Percentiles rank a stretch among this genome's conserved stretches.
Evolutionary conservation across 148 eudicot genomes (phyloP).

Genomic region (Cornus controversa): DNA sequence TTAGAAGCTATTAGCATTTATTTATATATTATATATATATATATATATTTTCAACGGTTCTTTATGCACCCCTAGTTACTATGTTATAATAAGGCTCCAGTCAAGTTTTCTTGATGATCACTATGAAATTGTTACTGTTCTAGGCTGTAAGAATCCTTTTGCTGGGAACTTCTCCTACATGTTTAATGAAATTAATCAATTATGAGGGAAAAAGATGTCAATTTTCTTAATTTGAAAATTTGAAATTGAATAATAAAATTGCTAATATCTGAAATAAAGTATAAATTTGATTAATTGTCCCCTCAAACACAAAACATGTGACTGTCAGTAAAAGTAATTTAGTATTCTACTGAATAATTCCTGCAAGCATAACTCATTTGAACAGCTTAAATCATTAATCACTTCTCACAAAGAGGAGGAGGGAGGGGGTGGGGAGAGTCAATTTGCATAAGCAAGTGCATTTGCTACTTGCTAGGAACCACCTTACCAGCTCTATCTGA

Average conservation of each 20-base stretch:
- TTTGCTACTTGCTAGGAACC: background rate
- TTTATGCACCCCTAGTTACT: too few species aligned
- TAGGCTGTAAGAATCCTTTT: background rate
- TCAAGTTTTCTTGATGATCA: background rate
- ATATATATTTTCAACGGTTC: too few species aligned
- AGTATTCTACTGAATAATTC: background rate
- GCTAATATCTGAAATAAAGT: background rate
- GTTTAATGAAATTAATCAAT: too few species aligned
- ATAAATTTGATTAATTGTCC: background rate
- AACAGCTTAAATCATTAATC: background rate
- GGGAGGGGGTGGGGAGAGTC: background rate
- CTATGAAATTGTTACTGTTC: background rate
- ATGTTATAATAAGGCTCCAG: background rate
- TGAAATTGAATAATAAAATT: background rate
- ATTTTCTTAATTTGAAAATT: too few species aligned
- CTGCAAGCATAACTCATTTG: background rate
- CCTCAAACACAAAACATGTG: background rate
- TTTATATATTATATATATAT: too few species aligned
- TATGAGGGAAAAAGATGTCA: too few species aligned
- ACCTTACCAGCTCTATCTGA: constrained; percentile 89
- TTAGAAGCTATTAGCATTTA: too few species aligned
- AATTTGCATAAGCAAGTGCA: background rate
- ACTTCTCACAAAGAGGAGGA: background rate
- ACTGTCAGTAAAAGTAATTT: background rate
- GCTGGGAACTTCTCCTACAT: background rate